Percentiles rank a stretch among this genome's conserved stretches.
These are phyloP conservation scores for Xylaria curta DNA, from an alignment of 495 filamentous ascomycete species.

Conservation along the genomic window DNA sequence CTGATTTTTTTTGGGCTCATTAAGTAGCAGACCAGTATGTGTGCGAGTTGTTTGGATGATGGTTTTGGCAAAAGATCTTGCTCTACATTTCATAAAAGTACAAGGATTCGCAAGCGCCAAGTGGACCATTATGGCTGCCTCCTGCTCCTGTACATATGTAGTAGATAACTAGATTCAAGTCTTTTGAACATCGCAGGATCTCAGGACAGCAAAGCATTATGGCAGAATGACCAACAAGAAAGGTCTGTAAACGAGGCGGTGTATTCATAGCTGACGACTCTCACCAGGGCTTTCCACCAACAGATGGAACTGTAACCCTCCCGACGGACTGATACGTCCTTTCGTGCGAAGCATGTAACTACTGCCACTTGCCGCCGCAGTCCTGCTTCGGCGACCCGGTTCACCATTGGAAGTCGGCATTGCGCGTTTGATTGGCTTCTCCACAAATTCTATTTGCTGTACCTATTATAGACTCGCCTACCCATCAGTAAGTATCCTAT, in stretches of 20 bases:
- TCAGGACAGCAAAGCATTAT: not conserved
- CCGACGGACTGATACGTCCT: not conserved
- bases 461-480: not conserved
- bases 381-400: not conserved
- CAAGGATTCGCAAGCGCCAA: not conserved
- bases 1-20: too few species aligned
- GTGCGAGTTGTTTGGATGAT: not conserved
- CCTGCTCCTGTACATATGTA: not conserved
- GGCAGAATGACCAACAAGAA: not conserved
- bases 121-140: not conserved
- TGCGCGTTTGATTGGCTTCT: constrained; percentile 16
- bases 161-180: not conserved
- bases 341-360: constrained; percentile 1
- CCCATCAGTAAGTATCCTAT: not conserved
- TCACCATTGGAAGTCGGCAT: not conserved
- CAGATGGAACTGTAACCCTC: constrained; percentile 1
- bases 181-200: not conserved
- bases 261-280: constrained; percentile 4
- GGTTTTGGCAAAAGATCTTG: not conserved
- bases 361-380: constrained; percentile 6
- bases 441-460: constrained; percentile 1
- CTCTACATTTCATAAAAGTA: not conserved
- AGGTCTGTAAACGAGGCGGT: constrained; percentile 1
- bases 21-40: too few species aligned
- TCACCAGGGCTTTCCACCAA: not conserved